These are phyloP conservation scores for Irpex sp. DNA, from an alignment of 1,284 basidiomycete species.

Conservation along the genomic window DNA sequence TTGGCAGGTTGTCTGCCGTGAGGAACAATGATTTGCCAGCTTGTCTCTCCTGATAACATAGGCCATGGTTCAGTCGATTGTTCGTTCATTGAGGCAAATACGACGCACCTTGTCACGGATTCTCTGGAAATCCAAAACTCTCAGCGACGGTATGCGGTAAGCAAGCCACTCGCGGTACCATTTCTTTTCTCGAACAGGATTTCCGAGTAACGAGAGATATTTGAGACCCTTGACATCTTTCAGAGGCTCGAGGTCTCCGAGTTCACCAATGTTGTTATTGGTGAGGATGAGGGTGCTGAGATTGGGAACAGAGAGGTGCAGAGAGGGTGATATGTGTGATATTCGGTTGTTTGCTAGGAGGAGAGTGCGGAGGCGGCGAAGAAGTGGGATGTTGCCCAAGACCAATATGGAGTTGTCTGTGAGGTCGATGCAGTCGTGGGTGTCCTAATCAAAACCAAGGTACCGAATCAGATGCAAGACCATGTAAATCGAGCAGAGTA, in stretches of 20 bases:
- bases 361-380: constrained; percentile 76
- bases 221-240: constrained; percentile 76
- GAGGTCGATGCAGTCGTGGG: constrained; percentile 92
- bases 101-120: constrained; percentile 88
- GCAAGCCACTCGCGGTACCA: constrained; percentile 96
- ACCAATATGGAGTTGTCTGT: constrained; percentile 93
- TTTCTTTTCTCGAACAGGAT: constrained; percentile 90
- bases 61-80: not conserved
- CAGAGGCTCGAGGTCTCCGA: constrained; percentile 85
- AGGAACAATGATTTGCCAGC: constrained; percentile 73
- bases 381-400: constrained; percentile 83
- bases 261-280: constrained; percentile 70
- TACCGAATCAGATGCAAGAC: constrained; percentile 2
- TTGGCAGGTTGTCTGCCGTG: constrained; percentile 72
- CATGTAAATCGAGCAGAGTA: constrained; percentile 21
- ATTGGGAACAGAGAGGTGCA: constrained; percentile 82
- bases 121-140: constrained; percentile 95
- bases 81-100: not conserved
- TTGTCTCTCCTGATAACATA: constrained; percentile 62
- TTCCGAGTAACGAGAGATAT: constrained; percentile 85
- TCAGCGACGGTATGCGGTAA: constrained; percentile 77
- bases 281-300: constrained; percentile 74
- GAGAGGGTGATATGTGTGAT: constrained; percentile 74
- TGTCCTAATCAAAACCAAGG: constrained; percentile 54
- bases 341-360: constrained; percentile 88